A percentile compares a stretch with the other conserved stretches of the same genome.
phyloP scores from a whole-genome alignment of 345 rosid genomes.

The Aegle marmelos region DNA sequence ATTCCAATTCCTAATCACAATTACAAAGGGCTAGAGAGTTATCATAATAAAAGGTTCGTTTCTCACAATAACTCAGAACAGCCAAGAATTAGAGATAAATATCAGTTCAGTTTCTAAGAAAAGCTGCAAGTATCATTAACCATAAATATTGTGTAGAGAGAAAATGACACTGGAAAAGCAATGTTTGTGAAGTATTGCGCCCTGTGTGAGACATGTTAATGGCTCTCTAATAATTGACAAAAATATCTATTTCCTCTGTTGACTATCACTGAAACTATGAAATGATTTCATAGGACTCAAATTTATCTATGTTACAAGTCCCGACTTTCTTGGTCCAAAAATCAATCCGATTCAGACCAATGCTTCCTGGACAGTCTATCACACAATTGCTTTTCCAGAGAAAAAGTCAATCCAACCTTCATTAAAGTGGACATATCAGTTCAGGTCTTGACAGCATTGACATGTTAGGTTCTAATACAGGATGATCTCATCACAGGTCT shows the following conservation, averaged over 20 bases:
- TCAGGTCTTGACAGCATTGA: constrained; percentile 4
- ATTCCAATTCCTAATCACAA: background rate
- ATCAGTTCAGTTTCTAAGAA: too few species aligned
- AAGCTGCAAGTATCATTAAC: too few species aligned
- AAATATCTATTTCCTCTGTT: background rate
- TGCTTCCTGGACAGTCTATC: background rate
- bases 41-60: background rate
- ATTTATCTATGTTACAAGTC: constrained; percentile 34
- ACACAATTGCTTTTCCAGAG: background rate
- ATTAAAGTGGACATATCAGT: background rate
- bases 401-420: background rate
- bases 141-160: too few species aligned
- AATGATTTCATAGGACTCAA: constrained; percentile 3
- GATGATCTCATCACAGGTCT: constrained; percentile 42
- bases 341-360: background rate
- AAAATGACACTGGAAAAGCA: too few species aligned
- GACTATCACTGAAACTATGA: background rate
- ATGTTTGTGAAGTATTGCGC: too few species aligned
- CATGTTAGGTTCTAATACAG: background rate
- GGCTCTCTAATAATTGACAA: background rate
- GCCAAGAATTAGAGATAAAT: too few species aligned
- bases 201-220: too few species aligned
- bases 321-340: constrained; percentile 18
- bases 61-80: too few species aligned
- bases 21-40: too few species aligned